These are phyloP conservation scores for Ophidiomyces ophidiicola DNA, from an alignment of 2,329 filamentous ascomycete genomes.

Conservation along the genomic window DNA sequence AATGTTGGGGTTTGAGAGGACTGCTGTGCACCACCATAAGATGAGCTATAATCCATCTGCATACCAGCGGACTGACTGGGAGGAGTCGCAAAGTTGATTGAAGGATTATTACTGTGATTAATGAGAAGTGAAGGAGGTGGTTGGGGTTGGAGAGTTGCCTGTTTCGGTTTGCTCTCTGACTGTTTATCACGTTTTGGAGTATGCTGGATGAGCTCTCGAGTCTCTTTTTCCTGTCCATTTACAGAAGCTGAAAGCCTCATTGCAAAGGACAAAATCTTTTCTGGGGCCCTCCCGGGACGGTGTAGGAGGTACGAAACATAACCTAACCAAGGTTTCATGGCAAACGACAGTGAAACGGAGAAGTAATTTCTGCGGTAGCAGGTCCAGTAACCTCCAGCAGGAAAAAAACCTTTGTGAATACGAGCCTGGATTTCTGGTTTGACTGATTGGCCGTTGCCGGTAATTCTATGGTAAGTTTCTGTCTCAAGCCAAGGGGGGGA, in stretches of 20 bases:
- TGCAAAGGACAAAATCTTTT: slow-evolving; percentile 59
- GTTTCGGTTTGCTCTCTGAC: slow-evolving; percentile 61
- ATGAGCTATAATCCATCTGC: slow-evolving; percentile 25
- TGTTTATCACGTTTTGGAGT: slow-evolving; percentile 87
- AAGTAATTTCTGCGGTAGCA: slow-evolving; percentile 91
- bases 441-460: slow-evolving; percentile 35
- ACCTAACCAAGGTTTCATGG: slow-evolving; percentile 50
- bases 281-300: slow-evolving; percentile 32
- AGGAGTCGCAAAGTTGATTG: slow-evolving; percentile 19
- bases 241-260: slow-evolving; percentile 78
- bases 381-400: slow-evolving; percentile 71
- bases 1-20: slow-evolving; percentile 31
- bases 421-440: slow-evolving; percentile 63
- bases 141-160: slow-evolving; percentile 54
- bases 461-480: slow-evolving; percentile 24
- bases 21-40: slow-evolving; percentile 24
- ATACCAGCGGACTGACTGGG: slow-evolving; percentile 21
- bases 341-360: slow-evolving; percentile 68
- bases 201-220: slow-evolving; percentile 75
- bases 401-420: slow-evolving; percentile 84
- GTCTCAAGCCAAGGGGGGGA: slow-evolving; percentile 36
- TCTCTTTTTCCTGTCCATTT: slow-evolving; percentile 60
- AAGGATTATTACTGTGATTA: slow-evolving; percentile 19
- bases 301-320: slow-evolving; percentile 47
- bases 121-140: slow-evolving; percentile 40